Base-by-base conservation (phyloP, 345 rosid genomes). In the Gossypium anomalum region DNA sequence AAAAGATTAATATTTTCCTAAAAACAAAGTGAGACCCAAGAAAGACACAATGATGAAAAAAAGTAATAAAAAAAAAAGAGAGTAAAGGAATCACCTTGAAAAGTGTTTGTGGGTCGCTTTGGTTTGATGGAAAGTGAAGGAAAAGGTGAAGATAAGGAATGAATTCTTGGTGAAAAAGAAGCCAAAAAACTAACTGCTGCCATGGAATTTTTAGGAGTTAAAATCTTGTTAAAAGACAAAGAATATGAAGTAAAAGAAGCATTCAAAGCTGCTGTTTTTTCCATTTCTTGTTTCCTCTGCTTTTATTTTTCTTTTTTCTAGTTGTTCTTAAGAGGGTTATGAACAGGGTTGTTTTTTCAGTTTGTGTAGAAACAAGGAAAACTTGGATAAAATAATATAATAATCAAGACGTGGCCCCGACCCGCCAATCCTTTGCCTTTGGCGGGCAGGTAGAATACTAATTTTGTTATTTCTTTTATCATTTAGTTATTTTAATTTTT, bases 81-180 rank as follows among this genome's bases (percentile, higher is more conserved):
- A 3, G 23, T 25, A 43, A 81, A 76, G 72, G 45, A 78, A 49
- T 62, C 62, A 92, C 97, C 97, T 84, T 80, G 85, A 60, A 88
- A 78, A 20, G 85, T 67, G 75, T 27, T 82, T 62, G 77, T 73
- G 55, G 45, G 70, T 73, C 84, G 84, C 67, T 69, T 84, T 1
- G 55, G 85, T 7, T 77, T 80, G 80, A 83, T 44, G 61, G 91
- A 79, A 47, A 81, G 62, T 3, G 90, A 75, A 47, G 79, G 48
- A 74, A 78, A 53, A 60, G 76, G 73, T 72, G 85, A 48, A 78
- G 70, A 5, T 3, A 63, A 70, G 34, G 67, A 41, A 71, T 71
- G 77, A 56, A 53, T 56, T 72, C 75, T 79, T 47, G 86, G 80
- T 38, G 88, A 73, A 78, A 78, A 84, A 78, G 90, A 83, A 74